Evolutionary conservation across 768 basidiomycete species (phyloP).

Genomic region (Clavaria fumosa): DNA sequence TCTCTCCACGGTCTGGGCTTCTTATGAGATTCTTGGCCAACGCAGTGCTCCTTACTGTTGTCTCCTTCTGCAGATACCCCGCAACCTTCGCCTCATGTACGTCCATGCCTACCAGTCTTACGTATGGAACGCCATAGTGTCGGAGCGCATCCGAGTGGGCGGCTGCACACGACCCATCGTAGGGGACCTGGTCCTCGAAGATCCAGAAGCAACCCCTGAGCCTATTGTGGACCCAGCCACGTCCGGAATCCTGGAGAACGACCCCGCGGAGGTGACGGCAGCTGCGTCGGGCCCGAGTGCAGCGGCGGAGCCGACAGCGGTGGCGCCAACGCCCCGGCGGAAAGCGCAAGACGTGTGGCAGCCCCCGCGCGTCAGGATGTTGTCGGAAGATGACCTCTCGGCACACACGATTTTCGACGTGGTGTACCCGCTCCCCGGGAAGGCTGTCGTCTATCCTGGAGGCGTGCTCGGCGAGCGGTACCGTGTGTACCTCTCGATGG

Average conservation of each 20-base stretch:
- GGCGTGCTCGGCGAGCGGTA: conserved; percentile 80
- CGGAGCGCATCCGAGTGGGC: conserved; percentile 72
- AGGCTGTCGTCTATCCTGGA: conserved; percentile 84
- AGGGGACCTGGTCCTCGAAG: conserved; percentile 84
- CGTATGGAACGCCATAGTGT: conserved; percentile 95
- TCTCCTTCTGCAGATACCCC: conserved; percentile 55
- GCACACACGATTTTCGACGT: conserved; percentile 88
- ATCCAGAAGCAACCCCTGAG: conserved; percentile 18
- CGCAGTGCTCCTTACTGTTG: conserved; percentile 5
- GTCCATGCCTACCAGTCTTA: conserved; percentile 98
- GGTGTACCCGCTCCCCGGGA: conserved; percentile 94
- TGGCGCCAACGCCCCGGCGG: too few species aligned
- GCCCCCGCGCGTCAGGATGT: conserved; percentile 55
- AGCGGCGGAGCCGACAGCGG: too few species aligned
- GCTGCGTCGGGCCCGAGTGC: too few species aligned
- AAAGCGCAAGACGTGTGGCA: conserved; percentile 41
- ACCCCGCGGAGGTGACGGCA: too few species aligned
- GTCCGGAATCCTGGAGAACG: neutral
- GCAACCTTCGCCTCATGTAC: conserved; percentile 92
- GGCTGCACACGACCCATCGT: conserved; percentile 61
- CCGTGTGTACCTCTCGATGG: conserved; percentile 60
- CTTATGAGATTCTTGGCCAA: neutral
- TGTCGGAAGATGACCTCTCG: conserved; percentile 63
- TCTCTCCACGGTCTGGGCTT: conserved; percentile 51
- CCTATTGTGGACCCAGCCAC: conserved; percentile 19